Evolutionary conservation across 2,329 filamentous ascomycete genomes (phyloP), one percentile per base, ranked within the genome.

Genomic region (Fusarium sp.): DNA sequence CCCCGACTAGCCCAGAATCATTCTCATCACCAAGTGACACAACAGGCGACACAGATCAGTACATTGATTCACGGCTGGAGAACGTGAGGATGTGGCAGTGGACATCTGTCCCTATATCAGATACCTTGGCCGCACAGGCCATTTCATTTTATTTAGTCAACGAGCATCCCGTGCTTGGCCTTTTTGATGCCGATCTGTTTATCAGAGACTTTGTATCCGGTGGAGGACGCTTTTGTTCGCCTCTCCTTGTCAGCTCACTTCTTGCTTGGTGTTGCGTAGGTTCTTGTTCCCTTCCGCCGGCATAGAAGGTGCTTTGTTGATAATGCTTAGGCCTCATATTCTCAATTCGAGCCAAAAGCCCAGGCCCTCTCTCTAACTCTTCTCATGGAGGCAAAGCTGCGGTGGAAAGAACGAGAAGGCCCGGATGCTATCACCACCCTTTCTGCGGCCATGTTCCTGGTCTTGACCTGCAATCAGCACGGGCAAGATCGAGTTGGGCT

Each of bases 221-320:
- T 0, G 40, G 15, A 0, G 35, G 44, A 0, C 57, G 57, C 3
- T 61, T 61, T 19, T 61, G 58, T 4, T 57, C 58, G 5, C 50
- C 36, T 1, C 36, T 61, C 1, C 40, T 61, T 1, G 44, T 61
- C 2, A 61, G 50, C 15, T 45, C 58, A 3, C 28, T 61, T 5
- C 57, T 61, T 19, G 57, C 58, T 11, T 61, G 57, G 57, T 45
- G 41, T 1, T 61, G 58, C 2, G 58, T 57, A 51, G 44, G 58
- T 36, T 13, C 6, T 7, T 2, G 1, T 22, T n/a, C 13, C 3
- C 11, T 10, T 1, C 4, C n/a, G 2, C 10, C 1, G 7, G 26
- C 7, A 13, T 3, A 3, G 26, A 28, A 7, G 0, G 0, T n/a
- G 0, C 1, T 4, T 15, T 3, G 1, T 34, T 61, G 1, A 61